Percentiles rank a stretch among this genome's conserved stretches.
Evolutionary conservation across 2,329 filamentous ascomycete species (phyloP).

Genomic region (Aspergillus aculeatinus): DNA sequence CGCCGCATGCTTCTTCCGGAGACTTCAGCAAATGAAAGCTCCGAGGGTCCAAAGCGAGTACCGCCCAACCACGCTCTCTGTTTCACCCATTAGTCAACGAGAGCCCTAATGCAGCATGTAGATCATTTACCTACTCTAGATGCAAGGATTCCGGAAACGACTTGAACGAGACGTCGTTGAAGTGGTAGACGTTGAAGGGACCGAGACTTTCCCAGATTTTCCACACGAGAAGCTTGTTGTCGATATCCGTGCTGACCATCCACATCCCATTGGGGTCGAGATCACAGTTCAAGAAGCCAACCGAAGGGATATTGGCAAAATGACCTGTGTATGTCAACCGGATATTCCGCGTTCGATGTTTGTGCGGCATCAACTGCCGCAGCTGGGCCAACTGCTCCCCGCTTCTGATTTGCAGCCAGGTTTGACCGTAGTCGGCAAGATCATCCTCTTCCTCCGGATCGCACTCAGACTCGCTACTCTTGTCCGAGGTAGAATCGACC

Average conservation of each 20-base stretch:
- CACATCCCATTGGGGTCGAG: slow-evolving; percentile 56
- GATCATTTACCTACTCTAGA: slow-evolving; percentile 24
- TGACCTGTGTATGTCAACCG: slow-evolving; percentile 45
- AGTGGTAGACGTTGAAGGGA: slow-evolving; percentile 30
- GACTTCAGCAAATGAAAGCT: slow-evolving; percentile 38
- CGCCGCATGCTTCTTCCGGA: slow-evolving; percentile 44
- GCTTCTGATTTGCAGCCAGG: slow-evolving; percentile 35
- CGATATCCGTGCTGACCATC: slow-evolving; percentile 59
- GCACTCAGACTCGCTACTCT: slow-evolving; percentile 15
- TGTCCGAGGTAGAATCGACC: slow-evolving; percentile 32
- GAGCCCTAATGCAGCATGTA: background rate
- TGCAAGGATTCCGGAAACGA: slow-evolving; percentile 28
- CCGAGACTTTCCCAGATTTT: slow-evolving; percentile 44
- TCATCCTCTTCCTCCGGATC: slow-evolving; percentile 20
- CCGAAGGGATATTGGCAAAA: slow-evolving; percentile 55
- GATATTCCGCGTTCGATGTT: slow-evolving; percentile 43
- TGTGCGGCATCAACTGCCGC: slow-evolving; percentile 27
- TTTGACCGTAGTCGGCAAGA: slow-evolving; percentile 24
- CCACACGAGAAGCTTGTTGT: slow-evolving; percentile 52
- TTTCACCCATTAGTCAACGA: slow-evolving; percentile 13
- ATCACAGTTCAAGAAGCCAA: slow-evolving; percentile 60
- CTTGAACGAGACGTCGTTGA: slow-evolving; percentile 29
- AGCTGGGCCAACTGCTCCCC: slow-evolving; percentile 28
- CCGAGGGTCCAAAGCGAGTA: slow-evolving; percentile 47
- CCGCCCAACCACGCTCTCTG: slow-evolving; percentile 45